Conservation (phyloP, 2,329 filamentous ascomycete species). For the Cladosporium oxysporum region DNA sequence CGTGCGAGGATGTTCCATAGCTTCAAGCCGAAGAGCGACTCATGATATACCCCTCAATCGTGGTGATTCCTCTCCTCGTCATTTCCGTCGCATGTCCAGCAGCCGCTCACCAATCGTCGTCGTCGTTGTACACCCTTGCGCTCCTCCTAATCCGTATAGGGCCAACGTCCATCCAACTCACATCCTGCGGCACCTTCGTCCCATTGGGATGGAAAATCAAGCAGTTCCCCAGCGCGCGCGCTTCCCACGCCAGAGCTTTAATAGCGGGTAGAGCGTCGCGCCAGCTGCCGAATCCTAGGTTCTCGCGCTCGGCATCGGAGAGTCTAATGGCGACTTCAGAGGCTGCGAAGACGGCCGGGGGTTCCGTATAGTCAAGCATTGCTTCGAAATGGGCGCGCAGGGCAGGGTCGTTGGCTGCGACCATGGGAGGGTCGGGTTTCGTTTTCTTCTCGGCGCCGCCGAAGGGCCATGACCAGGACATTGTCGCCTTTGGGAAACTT, state of each 20-base stretch:
- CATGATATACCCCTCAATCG: not conserved
- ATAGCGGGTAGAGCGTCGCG: conserved; percentile 49
- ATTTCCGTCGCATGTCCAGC: not conserved
- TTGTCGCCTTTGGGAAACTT: not conserved
- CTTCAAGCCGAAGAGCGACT: not conserved
- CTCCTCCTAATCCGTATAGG: conserved; percentile 45
- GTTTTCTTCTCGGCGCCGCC: conserved; percentile 10
- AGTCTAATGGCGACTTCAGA: conserved; percentile 51
- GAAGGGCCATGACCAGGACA: conserved; percentile 22
- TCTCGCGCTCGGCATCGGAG: conserved; percentile 41
- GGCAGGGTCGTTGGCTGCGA: conserved; percentile 31
- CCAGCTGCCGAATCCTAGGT: conserved; percentile 43
- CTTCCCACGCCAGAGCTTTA: conserved; percentile 48
- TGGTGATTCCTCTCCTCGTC: not conserved
- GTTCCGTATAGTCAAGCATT: conserved; percentile 35
- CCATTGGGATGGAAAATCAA: conserved; percentile 51
- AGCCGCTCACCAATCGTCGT: conserved; percentile 1
- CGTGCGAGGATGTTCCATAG: not conserved
- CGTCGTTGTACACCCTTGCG: conserved; percentile 12
- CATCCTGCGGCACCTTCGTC: conserved; percentile 39
- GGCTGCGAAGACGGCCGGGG: conserved; percentile 54
- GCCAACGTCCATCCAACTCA: conserved; percentile 45
- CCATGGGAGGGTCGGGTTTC: conserved; percentile 26
- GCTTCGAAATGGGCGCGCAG: conserved; percentile 30
- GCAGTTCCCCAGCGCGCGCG: conserved; percentile 47